Evolutionary conservation across 164 flowering plant species (phyloP).

Genomic region (Cinnamomum chago): DNA sequence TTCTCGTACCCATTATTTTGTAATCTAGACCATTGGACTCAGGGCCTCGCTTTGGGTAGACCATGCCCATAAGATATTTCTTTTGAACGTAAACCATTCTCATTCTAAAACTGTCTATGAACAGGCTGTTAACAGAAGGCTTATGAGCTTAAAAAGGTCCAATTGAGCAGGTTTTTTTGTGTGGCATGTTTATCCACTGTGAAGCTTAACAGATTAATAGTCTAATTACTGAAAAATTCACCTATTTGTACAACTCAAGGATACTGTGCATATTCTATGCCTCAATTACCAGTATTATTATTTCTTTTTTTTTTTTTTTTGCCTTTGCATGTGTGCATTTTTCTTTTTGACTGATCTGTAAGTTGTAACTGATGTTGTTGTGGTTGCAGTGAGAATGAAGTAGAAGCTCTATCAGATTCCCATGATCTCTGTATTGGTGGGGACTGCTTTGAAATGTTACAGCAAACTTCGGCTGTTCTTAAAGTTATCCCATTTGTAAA

Average conservation of each 20-base stretch:
- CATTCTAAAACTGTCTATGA: not conserved
- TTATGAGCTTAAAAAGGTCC: not conserved
- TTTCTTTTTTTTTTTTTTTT: too few relatives aligned
- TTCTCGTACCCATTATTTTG: not conserved
- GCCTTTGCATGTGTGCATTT: too few relatives aligned
- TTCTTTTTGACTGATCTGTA: too few relatives aligned
- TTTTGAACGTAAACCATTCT: not conserved
- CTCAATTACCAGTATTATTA: too few relatives aligned
- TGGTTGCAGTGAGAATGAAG: slow-evolving; percentile 58
- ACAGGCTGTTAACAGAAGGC: not conserved
- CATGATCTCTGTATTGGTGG: slow-evolving; percentile 95
- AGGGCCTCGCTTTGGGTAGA: not conserved
- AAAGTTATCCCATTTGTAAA: slow-evolving; percentile 83
- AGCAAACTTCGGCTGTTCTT: slow-evolving; percentile 59
- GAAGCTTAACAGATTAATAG: not conserved
- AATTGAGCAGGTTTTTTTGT: not conserved
- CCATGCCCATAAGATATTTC: not conserved
- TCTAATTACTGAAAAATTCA: not conserved
- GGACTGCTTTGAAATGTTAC: slow-evolving; percentile 86
- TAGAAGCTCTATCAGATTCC: slow-evolving; percentile 57
- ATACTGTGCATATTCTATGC: too few relatives aligned
- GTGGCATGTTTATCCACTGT: not conserved
- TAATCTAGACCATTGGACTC: not conserved
- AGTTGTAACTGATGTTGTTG: not conserved
- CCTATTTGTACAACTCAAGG: not conserved